Evolutionary conservation across 1,139 yeast species (phyloP).

Genomic region (Blastobotrys arbuscula): DNA sequence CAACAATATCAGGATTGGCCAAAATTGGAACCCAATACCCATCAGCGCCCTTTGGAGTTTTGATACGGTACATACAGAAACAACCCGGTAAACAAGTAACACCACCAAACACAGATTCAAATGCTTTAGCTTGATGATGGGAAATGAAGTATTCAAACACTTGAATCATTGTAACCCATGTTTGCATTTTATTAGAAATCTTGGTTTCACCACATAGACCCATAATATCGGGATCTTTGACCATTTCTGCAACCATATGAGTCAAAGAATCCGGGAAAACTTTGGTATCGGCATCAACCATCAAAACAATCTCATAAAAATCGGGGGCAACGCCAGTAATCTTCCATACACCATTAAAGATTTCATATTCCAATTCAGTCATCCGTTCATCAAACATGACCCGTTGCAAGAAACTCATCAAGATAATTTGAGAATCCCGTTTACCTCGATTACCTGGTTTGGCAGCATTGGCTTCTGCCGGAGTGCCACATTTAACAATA

Average conservation of each 20-base stretch:
- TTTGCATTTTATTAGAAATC: slow-evolving; percentile 31
- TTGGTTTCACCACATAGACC: slow-evolving; percentile 37
- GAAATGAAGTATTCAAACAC: slow-evolving; percentile 37
- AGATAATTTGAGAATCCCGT: slow-evolving; percentile 35
- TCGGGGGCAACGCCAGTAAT: slow-evolving; percentile 31
- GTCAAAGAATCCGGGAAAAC: slow-evolving; percentile 31
- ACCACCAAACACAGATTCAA: slow-evolving; percentile 36
- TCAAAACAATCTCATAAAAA: slow-evolving; percentile 31
- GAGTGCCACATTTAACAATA: slow-evolving; percentile 31
- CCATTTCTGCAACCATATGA: slow-evolving; percentile 30
- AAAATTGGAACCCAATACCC: slow-evolving; percentile 71
- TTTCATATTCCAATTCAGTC: slow-evolving; percentile 34
- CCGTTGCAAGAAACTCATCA: slow-evolving; percentile 34
- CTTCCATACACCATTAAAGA: slow-evolving; percentile 30
- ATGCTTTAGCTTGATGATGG: slow-evolving; percentile 35
- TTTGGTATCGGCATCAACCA: slow-evolving; percentile 38
- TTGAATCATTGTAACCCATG: slow-evolving; percentile 37
- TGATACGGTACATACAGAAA: slow-evolving; percentile 35
- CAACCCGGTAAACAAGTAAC: slow-evolving; percentile 38
- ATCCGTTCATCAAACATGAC: slow-evolving; percentile 36
- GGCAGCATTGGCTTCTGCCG: slow-evolving; percentile 34
- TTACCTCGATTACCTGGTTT: slow-evolving; percentile 36
- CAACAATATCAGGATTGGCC: slow-evolving; percentile 34
- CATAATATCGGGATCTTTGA: slow-evolving; percentile 31
- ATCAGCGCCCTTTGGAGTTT: slow-evolving; percentile 47